Base-by-base conservation (phyloP, 106 monocot species). In the Gastrodia elata region DNA sequence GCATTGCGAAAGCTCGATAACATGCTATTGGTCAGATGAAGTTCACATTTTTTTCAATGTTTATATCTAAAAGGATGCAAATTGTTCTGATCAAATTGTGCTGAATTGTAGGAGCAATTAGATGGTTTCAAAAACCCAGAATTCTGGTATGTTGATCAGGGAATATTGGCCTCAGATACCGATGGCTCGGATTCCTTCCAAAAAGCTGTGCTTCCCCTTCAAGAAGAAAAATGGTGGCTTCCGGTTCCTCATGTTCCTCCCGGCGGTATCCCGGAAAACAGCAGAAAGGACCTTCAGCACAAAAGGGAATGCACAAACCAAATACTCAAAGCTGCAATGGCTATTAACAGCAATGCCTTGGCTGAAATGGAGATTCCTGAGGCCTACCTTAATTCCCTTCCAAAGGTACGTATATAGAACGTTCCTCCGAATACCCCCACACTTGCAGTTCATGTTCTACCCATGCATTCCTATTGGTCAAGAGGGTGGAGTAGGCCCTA, bases 141-240 rank as follows among this genome's bases (percentile, higher is more conserved):
- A 74, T 96, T 96, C 75, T 92, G 92, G 96, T 96, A 96, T 46
- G 86, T 88, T 40, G 96, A 96, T 32, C 89, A 90, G 83, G 96
- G 89, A 16, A 84, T 87, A 41, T 8, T 81, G 33, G 81, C 83
- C 39, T 68, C 82, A 13, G 87, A 95, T 41, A 71, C 83, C 55
- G 92, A 94, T 67, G 82, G 83, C 34, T 85, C 94, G 14, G 73
- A 78, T 46, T 84, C 91, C 22, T 84, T 89, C 68, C 71, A 78
- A 9, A 79, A 52, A 56, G 22, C 22, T 22, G 74, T 76, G 0
- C 32, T 84, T 68, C 83, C 76, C 4, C 83, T 80, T 3, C 90
- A 85, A 70, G 89, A 92, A 78, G 52, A 52, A 24, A 96, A 96
- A 38, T 96, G 96, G 96, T 96, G 96, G 96, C 82, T 96, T 32